Conservation (phyloP, 2,329 filamentous ascomycete genomes). For the Ceratocystis ficicola region DNA sequence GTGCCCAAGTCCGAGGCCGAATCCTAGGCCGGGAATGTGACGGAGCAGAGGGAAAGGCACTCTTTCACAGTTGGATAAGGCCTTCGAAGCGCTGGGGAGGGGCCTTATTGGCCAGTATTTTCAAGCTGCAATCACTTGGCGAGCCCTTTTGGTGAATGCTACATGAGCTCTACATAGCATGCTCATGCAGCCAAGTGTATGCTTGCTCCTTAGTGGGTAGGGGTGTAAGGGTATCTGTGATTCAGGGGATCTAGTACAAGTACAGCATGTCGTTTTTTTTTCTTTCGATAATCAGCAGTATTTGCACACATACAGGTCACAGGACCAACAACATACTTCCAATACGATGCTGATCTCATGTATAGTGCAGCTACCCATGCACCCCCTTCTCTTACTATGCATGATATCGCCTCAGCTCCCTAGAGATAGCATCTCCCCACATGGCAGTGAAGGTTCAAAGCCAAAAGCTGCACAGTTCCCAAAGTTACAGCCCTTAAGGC, state of each 20-base stretch:
- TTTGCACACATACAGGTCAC: neutral
- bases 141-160: conserved; percentile 1
- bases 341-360: neutral
- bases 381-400: neutral
- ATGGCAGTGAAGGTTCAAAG: conserved; percentile 2
- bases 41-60: neutral
- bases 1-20: neutral
- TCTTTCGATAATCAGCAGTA: neutral
- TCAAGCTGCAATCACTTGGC: neutral
- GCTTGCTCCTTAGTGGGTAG: neutral
- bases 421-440: neutral
- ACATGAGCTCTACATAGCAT: neutral
- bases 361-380: neutral
- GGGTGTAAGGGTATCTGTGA: neutral
- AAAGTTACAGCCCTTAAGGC: neutral
- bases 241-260: neutral
- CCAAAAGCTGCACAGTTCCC: neutral
- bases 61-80: neutral
- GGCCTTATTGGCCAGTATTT: neutral
- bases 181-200: neutral
- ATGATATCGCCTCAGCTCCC: neutral
- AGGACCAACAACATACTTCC: neutral
- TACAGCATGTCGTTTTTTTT: neutral
- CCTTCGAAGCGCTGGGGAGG: neutral
- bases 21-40: neutral